Percentiles rank a stretch among this genome's conserved stretches.
phyloP scores from a whole-genome alignment of 352 stramenopile genomes.

The Phytophthora sojae region DNA sequence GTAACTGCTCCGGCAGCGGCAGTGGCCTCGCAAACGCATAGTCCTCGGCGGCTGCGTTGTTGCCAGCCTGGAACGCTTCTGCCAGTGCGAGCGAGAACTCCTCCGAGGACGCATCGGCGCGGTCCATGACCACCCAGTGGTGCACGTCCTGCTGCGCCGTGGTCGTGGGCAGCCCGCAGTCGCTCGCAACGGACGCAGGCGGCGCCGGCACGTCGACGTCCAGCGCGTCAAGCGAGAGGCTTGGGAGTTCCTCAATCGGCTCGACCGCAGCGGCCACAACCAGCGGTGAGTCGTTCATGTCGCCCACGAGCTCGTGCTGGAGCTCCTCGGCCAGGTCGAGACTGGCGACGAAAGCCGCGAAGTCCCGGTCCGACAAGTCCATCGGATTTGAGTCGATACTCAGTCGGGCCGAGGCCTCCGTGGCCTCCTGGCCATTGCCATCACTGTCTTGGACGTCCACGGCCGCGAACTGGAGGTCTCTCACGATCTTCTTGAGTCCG shows the following conservation, averaged over 20 bases:
- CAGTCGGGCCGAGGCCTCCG: neutral
- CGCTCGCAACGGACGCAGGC: neutral
- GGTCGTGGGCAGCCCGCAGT: constrained; percentile 16
- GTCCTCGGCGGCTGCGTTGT: neutral
- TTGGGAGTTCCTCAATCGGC: constrained; percentile 7
- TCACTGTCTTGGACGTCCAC: constrained; percentile 7
- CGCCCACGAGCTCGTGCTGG: constrained; percentile 9
- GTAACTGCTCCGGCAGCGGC: constrained; percentile 23
- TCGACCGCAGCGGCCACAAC: constrained; percentile 28
- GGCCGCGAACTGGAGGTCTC: constrained; percentile 36
- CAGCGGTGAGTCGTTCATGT: constrained; percentile 31
- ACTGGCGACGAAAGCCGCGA: constrained; percentile 32
- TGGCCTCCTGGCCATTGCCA: neutral
- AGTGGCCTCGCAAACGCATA: constrained; percentile 8
- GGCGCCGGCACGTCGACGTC: neutral
- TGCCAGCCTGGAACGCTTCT: constrained; percentile 17
- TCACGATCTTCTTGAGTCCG: constrained; percentile 47
- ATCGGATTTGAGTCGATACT: constrained; percentile 29
- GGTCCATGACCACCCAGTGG: constrained; percentile 40
- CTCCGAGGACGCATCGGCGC: constrained; percentile 37
- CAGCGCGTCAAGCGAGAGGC: constrained; percentile 19
- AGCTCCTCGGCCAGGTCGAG: constrained; percentile 37
- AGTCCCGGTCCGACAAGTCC: constrained; percentile 35
- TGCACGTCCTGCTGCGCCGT: constrained; percentile 37
- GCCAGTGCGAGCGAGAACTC: constrained; percentile 30